Base-by-base conservation (phyloP, 345 rosid species). In the Hibiscus mutabilis region DNA sequence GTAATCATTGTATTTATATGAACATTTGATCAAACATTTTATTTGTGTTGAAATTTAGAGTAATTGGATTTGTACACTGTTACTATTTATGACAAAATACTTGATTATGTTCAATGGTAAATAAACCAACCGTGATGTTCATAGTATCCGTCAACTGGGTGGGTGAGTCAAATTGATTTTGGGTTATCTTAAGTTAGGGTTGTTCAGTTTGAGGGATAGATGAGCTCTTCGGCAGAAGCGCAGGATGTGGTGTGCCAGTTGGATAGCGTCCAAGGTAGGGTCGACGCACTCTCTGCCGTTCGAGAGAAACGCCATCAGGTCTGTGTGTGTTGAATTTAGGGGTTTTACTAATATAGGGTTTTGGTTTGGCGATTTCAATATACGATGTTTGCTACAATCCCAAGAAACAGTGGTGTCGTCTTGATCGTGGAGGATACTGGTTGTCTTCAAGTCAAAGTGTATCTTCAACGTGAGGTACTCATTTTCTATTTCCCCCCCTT, bases 221-320 rank as follows among this genome's bases (percentile, higher is more conserved):
- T 86, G 97, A 85, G 82, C 77, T 89, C 97, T 76, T 78, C 93
- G 86, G 89, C 82, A 73, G 53, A 87, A 40, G 57, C 81, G 15
- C 86, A 89, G 69, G 91, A 88, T 73, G 91, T 94, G 29, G 79
- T 91, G 22, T 94, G 97, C 74, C 88, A 82, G 73, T 74, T 91
- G 29, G 93, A 91, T n/a, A 88, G 86, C 76, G 93, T 86, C 51
- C 97, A 86, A 75, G 98, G 97, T 37, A 86, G 92, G 83, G 97
- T 90, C 60, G 93, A 95, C 44, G 97, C 99, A 2, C 91, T 95
- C 76, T 79, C 93, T 69, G 82, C 96, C 78, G 92, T 89, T 77
- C 88, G 97, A 69, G 92, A 96, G 97, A 95, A 90, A 78, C 91
- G 97, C 75, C 87, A 90, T 40, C 99, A 92, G 90, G 97, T 91